Percentiles rank a stretch among this genome's conserved stretches.
These are phyloP conservation scores for Backusella morwellensis DNA, from an alignment of 192 early-diverging fungal genomes.

Conservation along the genomic window DNA sequence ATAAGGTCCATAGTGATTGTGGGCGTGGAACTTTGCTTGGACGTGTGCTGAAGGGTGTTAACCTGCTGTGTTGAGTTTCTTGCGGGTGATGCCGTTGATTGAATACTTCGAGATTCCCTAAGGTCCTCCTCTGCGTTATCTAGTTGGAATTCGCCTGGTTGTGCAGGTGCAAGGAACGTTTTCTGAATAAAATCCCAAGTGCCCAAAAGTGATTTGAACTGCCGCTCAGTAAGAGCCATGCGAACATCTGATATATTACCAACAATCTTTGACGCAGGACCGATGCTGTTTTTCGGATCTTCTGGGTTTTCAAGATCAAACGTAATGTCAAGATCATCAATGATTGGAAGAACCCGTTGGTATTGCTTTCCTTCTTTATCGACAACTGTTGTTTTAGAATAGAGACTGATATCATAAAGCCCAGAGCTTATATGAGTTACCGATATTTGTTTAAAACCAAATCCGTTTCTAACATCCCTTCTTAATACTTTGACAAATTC, in stretches of 20 bases:
- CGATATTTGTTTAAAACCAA: slow-evolving; percentile 30
- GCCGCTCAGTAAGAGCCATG: slow-evolving; percentile 18
- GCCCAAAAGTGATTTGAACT: slow-evolving; percentile 14
- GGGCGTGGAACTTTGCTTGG: background rate
- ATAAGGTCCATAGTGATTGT: slow-evolving; percentile 42
- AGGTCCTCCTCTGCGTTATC: background rate
- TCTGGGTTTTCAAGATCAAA: slow-evolving; percentile 48
- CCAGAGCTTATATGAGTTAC: slow-evolving; percentile 59
- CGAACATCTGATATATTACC: slow-evolving; percentile 24
- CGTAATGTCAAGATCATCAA: slow-evolving; percentile 69
- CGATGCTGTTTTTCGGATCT: slow-evolving; percentile 23
- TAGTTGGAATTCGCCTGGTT: background rate
- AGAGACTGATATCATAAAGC: slow-evolving; percentile 49
- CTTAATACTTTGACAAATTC: slow-evolving; percentile 41
- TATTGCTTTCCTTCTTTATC: background rate
- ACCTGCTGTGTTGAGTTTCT: background rate
- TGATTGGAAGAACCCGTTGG: slow-evolving; percentile 45
- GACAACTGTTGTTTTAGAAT: slow-evolving; percentile 37
- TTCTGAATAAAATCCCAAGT: slow-evolving; percentile 8
- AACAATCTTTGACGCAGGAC: slow-evolving; percentile 18
- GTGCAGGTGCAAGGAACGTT: slow-evolving; percentile 2
- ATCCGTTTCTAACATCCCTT: slow-evolving; percentile 9
- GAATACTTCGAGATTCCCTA: background rate
- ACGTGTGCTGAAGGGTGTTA: background rate
- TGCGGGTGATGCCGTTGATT: background rate